These are phyloP conservation scores for Macrolepiota dolichaula DNA, from an alignment of 768 basidiomycete genomes.

Conservation along the genomic window DNA sequence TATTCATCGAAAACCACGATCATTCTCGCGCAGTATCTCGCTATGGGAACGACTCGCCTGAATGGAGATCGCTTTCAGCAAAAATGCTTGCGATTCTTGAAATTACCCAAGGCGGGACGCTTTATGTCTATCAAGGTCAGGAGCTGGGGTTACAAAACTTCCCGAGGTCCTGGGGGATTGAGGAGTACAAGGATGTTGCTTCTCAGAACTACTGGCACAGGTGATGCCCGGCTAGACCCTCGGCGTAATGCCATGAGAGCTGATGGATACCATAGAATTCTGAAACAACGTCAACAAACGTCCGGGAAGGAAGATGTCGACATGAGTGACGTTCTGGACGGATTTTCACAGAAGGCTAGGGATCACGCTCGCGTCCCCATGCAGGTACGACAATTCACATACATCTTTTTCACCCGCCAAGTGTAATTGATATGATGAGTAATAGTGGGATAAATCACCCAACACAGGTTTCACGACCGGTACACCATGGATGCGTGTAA, in stretches of 20 bases:
- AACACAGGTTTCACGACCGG: slow-evolving; percentile 67
- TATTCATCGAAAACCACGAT: slow-evolving; percentile 73
- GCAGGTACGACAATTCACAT: slow-evolving; percentile 39
- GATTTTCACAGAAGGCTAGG: slow-evolving; percentile 58
- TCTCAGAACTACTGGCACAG: slow-evolving; percentile 55
- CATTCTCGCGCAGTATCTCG: slow-evolving; percentile 61
- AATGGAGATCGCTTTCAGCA: slow-evolving; percentile 55
- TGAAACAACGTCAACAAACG: slow-evolving; percentile 32
- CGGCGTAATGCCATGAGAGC: background rate
- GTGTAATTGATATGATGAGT: background rate
- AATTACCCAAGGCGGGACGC: slow-evolving; percentile 58
- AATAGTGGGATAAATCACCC: slow-evolving; percentile 51
- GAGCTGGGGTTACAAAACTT: slow-evolving; percentile 70
- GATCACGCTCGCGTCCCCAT: slow-evolving; percentile 72
- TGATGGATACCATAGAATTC: slow-evolving; percentile 26
- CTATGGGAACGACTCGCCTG: slow-evolving; percentile 57
- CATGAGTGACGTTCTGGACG: slow-evolving; percentile 58
- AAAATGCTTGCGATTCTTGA: slow-evolving; percentile 66
- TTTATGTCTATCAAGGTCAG: slow-evolving; percentile 75
- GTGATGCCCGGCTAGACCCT: slow-evolving; percentile 29
- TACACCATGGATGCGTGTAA: slow-evolving; percentile 72
- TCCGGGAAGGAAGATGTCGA: slow-evolving; percentile 42
- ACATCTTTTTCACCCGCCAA: background rate
- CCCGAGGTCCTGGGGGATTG: slow-evolving; percentile 59
- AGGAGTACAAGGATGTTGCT: slow-evolving; percentile 72